A percentile compares a stretch with the other conserved stretches of the same genome.
phyloP scores from a whole-genome alignment of 495 filamentous ascomycete genomes.

The Hypoxylon subgilvum region DNA sequence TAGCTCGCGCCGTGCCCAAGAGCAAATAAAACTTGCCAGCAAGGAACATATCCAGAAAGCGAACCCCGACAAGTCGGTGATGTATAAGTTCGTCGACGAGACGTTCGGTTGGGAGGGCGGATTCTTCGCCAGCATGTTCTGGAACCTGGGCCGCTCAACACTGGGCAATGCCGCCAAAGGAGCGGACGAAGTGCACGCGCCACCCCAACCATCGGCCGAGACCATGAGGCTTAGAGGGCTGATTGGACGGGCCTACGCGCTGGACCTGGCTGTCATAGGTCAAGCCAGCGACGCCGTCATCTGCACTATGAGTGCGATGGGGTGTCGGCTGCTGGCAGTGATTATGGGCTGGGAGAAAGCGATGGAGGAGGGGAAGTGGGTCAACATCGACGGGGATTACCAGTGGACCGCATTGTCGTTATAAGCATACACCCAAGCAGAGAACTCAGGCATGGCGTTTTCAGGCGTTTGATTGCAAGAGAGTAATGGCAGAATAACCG shows the following conservation, averaged over 20 bases:
- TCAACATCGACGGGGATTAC: constrained; percentile 73
- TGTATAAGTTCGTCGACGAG: constrained; percentile 68
- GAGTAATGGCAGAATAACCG: background rate
- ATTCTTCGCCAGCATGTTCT: constrained; percentile 74
- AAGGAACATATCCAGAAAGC: constrained; percentile 54
- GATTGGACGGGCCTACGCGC: constrained; percentile 72
- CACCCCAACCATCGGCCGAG: constrained; percentile 51
- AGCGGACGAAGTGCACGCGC: constrained; percentile 14
- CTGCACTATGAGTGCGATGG: constrained; percentile 68
- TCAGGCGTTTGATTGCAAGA: constrained; percentile 15
- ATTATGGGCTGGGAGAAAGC: constrained; percentile 80
- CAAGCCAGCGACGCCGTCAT: constrained; percentile 65
- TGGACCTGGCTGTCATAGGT: constrained; percentile 72
- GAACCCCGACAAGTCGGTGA: constrained; percentile 42
- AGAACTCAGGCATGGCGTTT: constrained; percentile 25
- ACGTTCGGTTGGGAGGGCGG: constrained; percentile 76
- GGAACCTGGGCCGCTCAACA: constrained; percentile 60
- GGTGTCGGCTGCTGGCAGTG: constrained; percentile 72
- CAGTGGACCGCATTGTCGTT: constrained; percentile 57
- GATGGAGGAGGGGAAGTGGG: constrained; percentile 63
- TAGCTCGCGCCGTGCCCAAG: constrained; percentile 61
- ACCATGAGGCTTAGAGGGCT: constrained; percentile 64
- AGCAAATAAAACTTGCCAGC: constrained; percentile 67
- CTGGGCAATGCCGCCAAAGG: constrained; percentile 37
- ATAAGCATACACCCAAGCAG: constrained; percentile 10